Evolutionary conservation across 768 basidiomycete species (phyloP), one percentile per base, ranked within the genome.

Genomic region (Cubamyces lactineus): DNA sequence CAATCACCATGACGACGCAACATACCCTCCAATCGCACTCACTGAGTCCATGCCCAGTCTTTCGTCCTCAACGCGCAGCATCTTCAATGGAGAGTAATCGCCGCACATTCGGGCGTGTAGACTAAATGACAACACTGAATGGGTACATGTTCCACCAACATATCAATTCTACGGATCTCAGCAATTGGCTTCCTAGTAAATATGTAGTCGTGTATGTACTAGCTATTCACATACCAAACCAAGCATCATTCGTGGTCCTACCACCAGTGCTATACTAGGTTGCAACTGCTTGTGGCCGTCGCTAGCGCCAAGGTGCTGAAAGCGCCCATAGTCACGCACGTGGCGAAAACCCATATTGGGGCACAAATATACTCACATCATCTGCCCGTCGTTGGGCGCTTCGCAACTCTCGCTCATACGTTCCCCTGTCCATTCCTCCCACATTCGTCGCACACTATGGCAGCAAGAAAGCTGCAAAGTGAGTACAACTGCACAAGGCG

Each of bases 401-500:
- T 56, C 52, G 48, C 19, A 59, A 59, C 63, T 60, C 54, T 64
- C 50, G 65, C 48, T 56, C 49, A 57, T 59, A 59, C 54, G 53
- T 28, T 59, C 66, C 40, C 60, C 65, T 61, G 62, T 56, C 61
- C 63, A 50, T 45, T 24, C 55, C 30, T 28, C 42, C 65, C 63
- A 24, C 67, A 39, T 49, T 66, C 65, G 59, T 63, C 70, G 67
- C 69, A 69, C 72, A 77, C 74, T 75, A 95, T 95, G 93, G 93
- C 93, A 66, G 91, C 91, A 70, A 78, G 93, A 76, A 95, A 95
- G 79, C 83, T 95, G 64, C 93, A 95, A 82, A 88, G 93, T 93
- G 62, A 65, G 70, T 61, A 1, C 9, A 41, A 30, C 15, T 43
- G 13, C 21, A 28, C 0, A 2, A 39, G 28, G 8, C 7, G 4